Evolutionary conservation across 768 basidiomycete species (phyloP), one percentile per base, ranked within the genome.

Genomic region (Trametes gibbosa): DNA sequence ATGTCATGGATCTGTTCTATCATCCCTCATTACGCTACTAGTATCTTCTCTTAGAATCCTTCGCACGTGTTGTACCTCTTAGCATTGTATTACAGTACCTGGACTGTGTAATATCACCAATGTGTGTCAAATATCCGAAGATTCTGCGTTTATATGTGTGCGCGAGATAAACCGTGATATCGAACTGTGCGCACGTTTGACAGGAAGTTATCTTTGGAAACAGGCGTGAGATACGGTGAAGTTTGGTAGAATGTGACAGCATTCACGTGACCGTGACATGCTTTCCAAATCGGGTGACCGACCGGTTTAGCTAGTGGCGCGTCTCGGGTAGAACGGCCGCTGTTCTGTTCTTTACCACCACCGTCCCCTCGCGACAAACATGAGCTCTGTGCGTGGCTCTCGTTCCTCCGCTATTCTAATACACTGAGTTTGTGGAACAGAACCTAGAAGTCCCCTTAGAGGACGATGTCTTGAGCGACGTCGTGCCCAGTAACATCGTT

Each of bases 401-500:
- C 39, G 6, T n/a, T 21, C 19, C 16, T 21, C 16, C 7, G 10
- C 3, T 34, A 14, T 41, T 16, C 40, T 49, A 5, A 49, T 21
- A 29, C 25, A 10, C 19, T n/a, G 3, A 49, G 37, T 41, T 10
- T 32, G 29, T 32, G 29, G 5, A 32, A 19, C 12, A 65, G 64
- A 51, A 50, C 40, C 17, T 61, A 17, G 59, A 55, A 12, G 62
- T 59, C 1, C 65, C 61, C 9, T 76, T 75, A 67, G 84, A 85
- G 13, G 93, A 94, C 53, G 94, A 95, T 72, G 87, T 92, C 50
- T 80, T 97, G 61, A 92, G 90, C 67, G 94, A 96, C 71, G 84
- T 95, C 57, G 86, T 96, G 8, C 94, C 94, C 2, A 90, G 87
- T 71, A 92, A 93, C 70, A 92, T 95, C 63, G 87, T 95, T 46